Percentiles rank a stretch among this genome's conserved stretches.
phyloP scores from a whole-genome alignment of 2,329 filamentous ascomycete genomes.

The Cercospora brassicicola region DNA sequence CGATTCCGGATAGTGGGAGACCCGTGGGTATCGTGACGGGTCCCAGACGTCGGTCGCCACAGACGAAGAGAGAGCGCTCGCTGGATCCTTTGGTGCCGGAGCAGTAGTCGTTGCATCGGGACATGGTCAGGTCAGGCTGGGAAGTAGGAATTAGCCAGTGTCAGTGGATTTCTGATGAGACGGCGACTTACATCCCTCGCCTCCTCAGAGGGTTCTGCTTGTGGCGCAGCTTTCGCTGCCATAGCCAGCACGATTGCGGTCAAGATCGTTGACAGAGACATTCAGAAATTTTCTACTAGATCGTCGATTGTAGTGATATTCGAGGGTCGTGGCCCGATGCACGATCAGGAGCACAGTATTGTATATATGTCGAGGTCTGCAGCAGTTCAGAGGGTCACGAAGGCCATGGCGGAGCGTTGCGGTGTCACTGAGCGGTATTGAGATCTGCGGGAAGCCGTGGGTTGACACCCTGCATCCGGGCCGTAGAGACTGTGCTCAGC shows the following conservation, averaged over 20 bases:
- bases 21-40: slow-evolving; percentile 8
- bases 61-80: slow-evolving; percentile 8
- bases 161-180: neutral
- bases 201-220: neutral
- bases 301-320: neutral
- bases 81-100: slow-evolving; percentile 10
- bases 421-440: neutral
- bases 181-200: neutral
- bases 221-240: neutral
- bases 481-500: neutral
- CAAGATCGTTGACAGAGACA: neutral
- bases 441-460: neutral
- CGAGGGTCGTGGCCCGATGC: neutral
- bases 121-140: slow-evolving; percentile 8
- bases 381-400: neutral
- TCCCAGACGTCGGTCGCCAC: slow-evolving; percentile 12
- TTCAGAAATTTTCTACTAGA: neutral
- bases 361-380: neutral
- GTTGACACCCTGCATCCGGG: neutral
- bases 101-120: slow-evolving; percentile 10
- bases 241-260: neutral
- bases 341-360: neutral
- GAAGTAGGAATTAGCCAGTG: neutral
- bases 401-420: neutral
- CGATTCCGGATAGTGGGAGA: slow-evolving; percentile 14